Evolutionary conservation across 257 asterid genomes (phyloP).

Genomic region (Jacaranda copaia): DNA sequence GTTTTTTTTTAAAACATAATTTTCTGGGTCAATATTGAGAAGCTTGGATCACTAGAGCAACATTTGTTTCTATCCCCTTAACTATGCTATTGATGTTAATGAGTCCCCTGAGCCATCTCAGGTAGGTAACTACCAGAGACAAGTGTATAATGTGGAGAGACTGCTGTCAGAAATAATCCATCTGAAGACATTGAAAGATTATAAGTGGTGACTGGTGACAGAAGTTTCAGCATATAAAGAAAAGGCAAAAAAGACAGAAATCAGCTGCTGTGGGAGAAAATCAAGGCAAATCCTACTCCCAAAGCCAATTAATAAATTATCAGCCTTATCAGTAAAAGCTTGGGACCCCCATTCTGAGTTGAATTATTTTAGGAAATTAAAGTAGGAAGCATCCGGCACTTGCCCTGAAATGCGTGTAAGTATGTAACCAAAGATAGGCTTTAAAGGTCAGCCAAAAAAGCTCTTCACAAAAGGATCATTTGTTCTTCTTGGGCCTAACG

Average conservation of each 20-base stretch:
- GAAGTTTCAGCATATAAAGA: neutral
- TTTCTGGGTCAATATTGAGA: too few relatives aligned
- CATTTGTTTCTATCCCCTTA: too few relatives aligned
- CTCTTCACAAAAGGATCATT: constrained; percentile 20
- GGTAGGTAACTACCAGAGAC: too few relatives aligned
- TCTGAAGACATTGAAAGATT: too few relatives aligned
- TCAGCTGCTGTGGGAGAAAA: neutral
- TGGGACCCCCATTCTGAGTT: too few relatives aligned
- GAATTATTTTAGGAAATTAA: neutral
- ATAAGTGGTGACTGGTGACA: too few relatives aligned
- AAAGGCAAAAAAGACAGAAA: neutral
- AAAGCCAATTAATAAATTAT: neutral
- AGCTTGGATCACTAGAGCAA: too few relatives aligned
- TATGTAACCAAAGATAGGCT: constrained; percentile 1
- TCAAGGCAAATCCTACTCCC: neutral
- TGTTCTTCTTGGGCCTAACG: constrained; percentile 35
- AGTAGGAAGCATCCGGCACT: neutral
- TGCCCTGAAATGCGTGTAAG: constrained; percentile 7
- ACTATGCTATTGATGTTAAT: too few relatives aligned
- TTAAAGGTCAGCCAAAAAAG: constrained; percentile 4
- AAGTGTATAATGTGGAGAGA: too few relatives aligned
- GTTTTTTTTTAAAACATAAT: too few relatives aligned
- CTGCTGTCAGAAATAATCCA: neutral
- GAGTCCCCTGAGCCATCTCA: too few relatives aligned
- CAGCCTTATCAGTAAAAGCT: neutral